Percentiles rank a stretch among this genome's conserved stretches.
These are phyloP conservation scores for Ogataea pilisensis DNA, from an alignment of 805 yeast species.

Conservation along the genomic window DNA sequence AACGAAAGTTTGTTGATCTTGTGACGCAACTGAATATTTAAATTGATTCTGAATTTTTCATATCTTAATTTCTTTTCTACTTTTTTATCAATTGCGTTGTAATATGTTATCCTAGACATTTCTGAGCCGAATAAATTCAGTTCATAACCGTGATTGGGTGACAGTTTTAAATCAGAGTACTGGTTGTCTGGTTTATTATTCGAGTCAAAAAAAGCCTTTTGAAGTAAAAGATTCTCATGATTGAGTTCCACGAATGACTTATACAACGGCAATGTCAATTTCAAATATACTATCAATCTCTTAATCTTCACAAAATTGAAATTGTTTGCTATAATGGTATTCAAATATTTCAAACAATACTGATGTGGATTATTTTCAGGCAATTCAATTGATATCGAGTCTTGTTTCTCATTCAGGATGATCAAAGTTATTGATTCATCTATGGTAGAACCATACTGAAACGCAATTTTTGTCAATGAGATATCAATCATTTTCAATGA, in stretches of 20 bases:
- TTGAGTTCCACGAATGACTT: constrained; percentile 14
- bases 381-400: constrained; percentile 21
- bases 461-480: constrained; percentile 25
- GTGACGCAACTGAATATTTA: constrained; percentile 24
- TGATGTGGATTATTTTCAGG: constrained; percentile 30
- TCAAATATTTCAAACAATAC: constrained; percentile 23
- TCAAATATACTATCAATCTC: constrained; percentile 25
- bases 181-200: constrained; percentile 13
- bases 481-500: constrained; percentile 25
- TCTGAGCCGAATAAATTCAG: constrained; percentile 21
- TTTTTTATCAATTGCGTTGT: constrained; percentile 18
- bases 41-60: constrained; percentile 17
- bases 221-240: constrained; percentile 7
- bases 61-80: constrained; percentile 17
- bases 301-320: constrained; percentile 21
- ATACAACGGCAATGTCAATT: constrained; percentile 28
- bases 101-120: constrained; percentile 23
- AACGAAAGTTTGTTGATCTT: constrained; percentile 14
- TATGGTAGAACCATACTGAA: constrained; percentile 27
- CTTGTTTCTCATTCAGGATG: constrained; percentile 19
- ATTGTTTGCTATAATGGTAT: constrained; percentile 16
- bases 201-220: constrained; percentile 11
- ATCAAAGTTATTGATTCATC: constrained; percentile 27
- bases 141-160: constrained; percentile 20
- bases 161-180: constrained; percentile 10